Evolutionary conservation across 768 basidiomycete genomes (phyloP), one percentile per base, ranked within the genome.

Genomic region (Termitomyces heimii): DNA sequence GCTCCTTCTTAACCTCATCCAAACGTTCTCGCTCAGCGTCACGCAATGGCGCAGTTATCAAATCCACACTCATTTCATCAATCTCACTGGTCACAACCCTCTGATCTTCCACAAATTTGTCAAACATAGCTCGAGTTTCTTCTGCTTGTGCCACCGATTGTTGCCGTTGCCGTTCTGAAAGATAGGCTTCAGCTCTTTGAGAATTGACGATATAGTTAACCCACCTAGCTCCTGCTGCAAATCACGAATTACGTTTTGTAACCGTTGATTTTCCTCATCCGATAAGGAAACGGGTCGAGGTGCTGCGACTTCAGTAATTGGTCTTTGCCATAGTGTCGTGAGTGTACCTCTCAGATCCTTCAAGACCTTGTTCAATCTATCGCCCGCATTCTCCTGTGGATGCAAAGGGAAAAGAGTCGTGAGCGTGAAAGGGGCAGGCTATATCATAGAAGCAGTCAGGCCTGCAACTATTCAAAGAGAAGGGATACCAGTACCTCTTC

Each of bases 221-320:
- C 18, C 59, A 86, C 89, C 82, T 13, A 91, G 72, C 65, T 92
- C 85, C 13, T 70, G 64, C 54, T 79, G 77, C 31, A 91, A 73
- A 18, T 68, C 71, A 10, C 75, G 63, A 43, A 91, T 79, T 28
- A 79, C 73, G 7, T 61, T 69, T 57, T 83, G 77, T 10, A 90
- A 68, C 7, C 75, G 75, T 49, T 76, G 71, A 20, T 82, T 63
- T 62, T 86, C 85, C 18, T 66, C 74, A 43, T 76, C 70, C 8
- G 68, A 62, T 49, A 66, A 59, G 24, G 63, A 24, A n/a, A 62
- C 60, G 18, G 60, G 45, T 57, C 48, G 57, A 45, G 65, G 53
- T 44, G 62, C 20, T 42, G 60, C 12, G 12, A 62, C 53, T 9
- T 66, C 55, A 9, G 66, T 53, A 32, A 65, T 59, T 26, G 67